Percentiles rank a stretch among this genome's conserved stretches.
phyloP scores from a whole-genome alignment of 371 early-diverging fungal genomes.

The Aphelidium insulamus region DNA sequence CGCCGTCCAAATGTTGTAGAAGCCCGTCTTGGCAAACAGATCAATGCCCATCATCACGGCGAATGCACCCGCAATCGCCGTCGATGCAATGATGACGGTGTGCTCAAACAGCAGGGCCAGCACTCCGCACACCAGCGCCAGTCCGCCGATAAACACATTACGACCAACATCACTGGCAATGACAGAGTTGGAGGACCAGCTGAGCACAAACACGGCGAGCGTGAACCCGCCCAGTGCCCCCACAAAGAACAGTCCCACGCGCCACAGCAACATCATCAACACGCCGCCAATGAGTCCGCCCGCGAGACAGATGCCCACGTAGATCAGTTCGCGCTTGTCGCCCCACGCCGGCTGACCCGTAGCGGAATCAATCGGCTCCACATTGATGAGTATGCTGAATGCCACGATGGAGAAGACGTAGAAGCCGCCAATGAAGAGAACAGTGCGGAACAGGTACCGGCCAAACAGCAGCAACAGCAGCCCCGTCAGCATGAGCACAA shows the following conservation, averaged over 20 bases:
- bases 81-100: conserved; percentile 28
- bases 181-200: conserved; percentile 20
- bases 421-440: conserved; percentile 32
- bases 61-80: conserved; percentile 42
- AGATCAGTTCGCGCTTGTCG: conserved; percentile 17
- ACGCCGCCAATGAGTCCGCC: conserved; percentile 25
- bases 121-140: conserved; percentile 24
- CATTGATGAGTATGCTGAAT: too few relatives aligned
- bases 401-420: conserved; percentile 13
- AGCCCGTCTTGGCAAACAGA: conserved; percentile 45
- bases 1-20: too few relatives aligned
- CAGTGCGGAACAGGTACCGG: conserved; percentile 19
- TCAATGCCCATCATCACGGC: conserved; percentile 46
- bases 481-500: conserved; percentile 28
- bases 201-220: conserved; percentile 26
- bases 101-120: conserved; percentile 22
- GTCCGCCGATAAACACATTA: conserved; percentile 30
- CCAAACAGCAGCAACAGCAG: conserved; percentile 38
- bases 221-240: conserved; percentile 31
- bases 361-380: too few relatives aligned
- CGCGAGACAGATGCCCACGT: conserved; percentile 22
- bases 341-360: too few relatives aligned
- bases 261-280: conserved; percentile 27
- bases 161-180: conserved; percentile 27
- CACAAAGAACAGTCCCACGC: conserved; percentile 26